phyloP scores from a whole-genome alignment of 345 rosid species.

The Aquilaria yunnanensis region DNA sequence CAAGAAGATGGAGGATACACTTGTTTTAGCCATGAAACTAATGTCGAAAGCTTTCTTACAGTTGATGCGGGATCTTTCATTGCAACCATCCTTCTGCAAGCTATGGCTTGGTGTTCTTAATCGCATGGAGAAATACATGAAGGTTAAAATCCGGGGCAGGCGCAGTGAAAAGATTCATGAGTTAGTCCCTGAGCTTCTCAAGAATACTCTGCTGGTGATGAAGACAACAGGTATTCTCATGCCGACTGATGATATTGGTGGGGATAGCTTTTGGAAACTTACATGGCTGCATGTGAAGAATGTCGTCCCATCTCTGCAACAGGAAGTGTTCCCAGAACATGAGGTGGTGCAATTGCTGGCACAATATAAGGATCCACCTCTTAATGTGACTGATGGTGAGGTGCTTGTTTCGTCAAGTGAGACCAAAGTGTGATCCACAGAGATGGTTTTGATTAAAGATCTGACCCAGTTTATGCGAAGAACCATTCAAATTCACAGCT shows the following conservation, averaged over 20 bases:
- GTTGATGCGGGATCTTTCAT: slow-evolving; percentile 45
- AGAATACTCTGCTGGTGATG: slow-evolving; percentile 63
- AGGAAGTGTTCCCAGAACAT: slow-evolving; percentile 50
- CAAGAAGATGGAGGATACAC: slow-evolving; percentile 54
- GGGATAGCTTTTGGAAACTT: slow-evolving; percentile 67
- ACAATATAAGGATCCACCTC: slow-evolving; percentile 28
- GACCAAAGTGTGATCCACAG: slow-evolving; percentile 12
- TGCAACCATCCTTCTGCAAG: slow-evolving; percentile 55
- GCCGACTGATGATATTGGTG: slow-evolving; percentile 48
- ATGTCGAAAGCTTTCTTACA: slow-evolving; percentile 58
- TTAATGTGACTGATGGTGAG: slow-evolving; percentile 13
- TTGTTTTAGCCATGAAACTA: slow-evolving; percentile 50
- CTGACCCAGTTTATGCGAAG: background rate
- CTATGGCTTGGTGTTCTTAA: slow-evolving; percentile 63
- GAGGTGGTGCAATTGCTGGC: slow-evolving; percentile 43
- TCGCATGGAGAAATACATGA: slow-evolving; percentile 54
- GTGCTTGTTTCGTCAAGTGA: slow-evolving; percentile 16
- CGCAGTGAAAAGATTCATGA: slow-evolving; percentile 51
- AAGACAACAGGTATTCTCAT: slow-evolving; percentile 52
- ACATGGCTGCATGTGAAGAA: slow-evolving; percentile 71
- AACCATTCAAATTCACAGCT: too few relatives aligned
- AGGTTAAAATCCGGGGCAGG: slow-evolving; percentile 51
- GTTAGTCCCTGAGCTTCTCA: slow-evolving; percentile 60
- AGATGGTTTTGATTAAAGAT: background rate
- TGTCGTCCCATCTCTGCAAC: slow-evolving; percentile 46